These are phyloP conservation scores for Coniochaeta sp. DNA, from an alignment of 2,329 filamentous ascomycete genomes.

Conservation along the genomic window DNA sequence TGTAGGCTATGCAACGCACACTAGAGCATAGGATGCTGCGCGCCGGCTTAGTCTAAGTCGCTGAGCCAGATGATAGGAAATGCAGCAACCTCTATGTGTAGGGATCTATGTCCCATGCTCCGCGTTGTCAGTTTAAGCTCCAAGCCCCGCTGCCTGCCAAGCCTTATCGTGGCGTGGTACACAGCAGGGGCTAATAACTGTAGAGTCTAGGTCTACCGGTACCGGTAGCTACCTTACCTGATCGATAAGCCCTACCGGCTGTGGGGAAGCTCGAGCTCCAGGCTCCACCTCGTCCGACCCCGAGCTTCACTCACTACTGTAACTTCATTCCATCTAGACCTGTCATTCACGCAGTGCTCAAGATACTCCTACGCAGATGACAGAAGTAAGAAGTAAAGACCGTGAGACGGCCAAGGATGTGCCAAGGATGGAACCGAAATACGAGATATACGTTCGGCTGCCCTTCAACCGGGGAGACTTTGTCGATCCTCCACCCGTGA, in stretches of 20 bases:
- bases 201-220: too few relatives aligned
- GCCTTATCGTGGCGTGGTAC: not conserved
- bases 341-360: not conserved
- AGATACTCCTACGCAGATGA: not conserved
- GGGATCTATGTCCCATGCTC: not conserved
- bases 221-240: too few relatives aligned
- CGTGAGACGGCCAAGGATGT: not conserved
- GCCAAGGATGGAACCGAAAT: slow-evolving; percentile 36
- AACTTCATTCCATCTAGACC: not conserved
- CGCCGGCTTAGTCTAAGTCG: too few relatives aligned
- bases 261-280: too few relatives aligned
- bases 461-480: slow-evolving; percentile 84
- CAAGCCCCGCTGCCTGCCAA: not conserved
- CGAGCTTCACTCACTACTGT: too few relatives aligned
- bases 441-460: slow-evolving; percentile 80
- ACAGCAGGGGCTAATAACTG: too few relatives aligned
- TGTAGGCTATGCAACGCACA: too few relatives aligned
- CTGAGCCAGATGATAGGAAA: too few relatives aligned
- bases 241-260: not conserved
- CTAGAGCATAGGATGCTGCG: too few relatives aligned
- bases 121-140: not conserved
- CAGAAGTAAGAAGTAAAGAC: not conserved
- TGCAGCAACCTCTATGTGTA: too few relatives aligned
- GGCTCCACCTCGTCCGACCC: too few relatives aligned
- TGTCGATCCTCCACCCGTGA: slow-evolving; percentile 78